A percentile compares a stretch with the other conserved stretches of the same genome.
These are phyloP conservation scores for Ogataea minuta DNA, from an alignment of 805 yeast species.

Conservation along the genomic window DNA sequence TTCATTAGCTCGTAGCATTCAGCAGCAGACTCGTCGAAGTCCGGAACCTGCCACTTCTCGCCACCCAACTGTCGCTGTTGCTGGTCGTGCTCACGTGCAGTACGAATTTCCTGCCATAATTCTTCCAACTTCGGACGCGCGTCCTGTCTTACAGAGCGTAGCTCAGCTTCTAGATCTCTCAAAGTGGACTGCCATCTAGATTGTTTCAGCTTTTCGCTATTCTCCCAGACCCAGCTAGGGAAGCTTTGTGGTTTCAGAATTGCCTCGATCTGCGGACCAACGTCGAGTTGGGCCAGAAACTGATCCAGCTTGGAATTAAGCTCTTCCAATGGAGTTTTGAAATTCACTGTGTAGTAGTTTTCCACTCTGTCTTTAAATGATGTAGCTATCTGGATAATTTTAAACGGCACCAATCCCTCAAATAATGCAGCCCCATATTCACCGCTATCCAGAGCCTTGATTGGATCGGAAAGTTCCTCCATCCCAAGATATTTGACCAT, in stretches of 20 bases:
- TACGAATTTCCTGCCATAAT: constrained; percentile 43
- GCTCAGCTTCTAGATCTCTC: constrained; percentile 42
- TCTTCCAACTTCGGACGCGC: constrained; percentile 43
- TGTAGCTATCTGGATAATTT: constrained; percentile 61
- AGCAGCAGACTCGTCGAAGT: constrained; percentile 45
- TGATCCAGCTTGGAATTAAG: constrained; percentile 44
- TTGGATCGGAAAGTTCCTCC: constrained; percentile 37
- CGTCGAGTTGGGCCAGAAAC: constrained; percentile 45
- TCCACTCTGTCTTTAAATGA: constrained; percentile 68
- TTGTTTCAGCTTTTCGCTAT: constrained; percentile 50
- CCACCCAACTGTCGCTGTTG: constrained; percentile 52
- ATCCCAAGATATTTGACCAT: constrained; percentile 50
- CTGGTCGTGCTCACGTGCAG: constrained; percentile 58
- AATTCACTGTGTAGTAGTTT: constrained; percentile 45
- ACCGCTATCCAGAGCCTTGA: constrained; percentile 26
- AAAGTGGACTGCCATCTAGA: constrained; percentile 52
- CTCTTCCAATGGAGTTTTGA: constrained; percentile 45
- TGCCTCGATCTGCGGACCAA: constrained; percentile 64
- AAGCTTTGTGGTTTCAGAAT: constrained; percentile 54
- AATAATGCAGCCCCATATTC: constrained; percentile 42
- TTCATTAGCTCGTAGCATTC: constrained; percentile 40
- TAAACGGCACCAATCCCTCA: constrained; percentile 61
- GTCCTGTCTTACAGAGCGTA: constrained; percentile 41
- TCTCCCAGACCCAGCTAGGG: constrained; percentile 56
- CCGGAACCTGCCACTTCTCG: constrained; percentile 50